A percentile compares a stretch with the other conserved stretches of the same genome.
phyloP scores from a whole-genome alignment of 2,329 filamentous ascomycete species.

The Colletotrichum cuscutae region DNA sequence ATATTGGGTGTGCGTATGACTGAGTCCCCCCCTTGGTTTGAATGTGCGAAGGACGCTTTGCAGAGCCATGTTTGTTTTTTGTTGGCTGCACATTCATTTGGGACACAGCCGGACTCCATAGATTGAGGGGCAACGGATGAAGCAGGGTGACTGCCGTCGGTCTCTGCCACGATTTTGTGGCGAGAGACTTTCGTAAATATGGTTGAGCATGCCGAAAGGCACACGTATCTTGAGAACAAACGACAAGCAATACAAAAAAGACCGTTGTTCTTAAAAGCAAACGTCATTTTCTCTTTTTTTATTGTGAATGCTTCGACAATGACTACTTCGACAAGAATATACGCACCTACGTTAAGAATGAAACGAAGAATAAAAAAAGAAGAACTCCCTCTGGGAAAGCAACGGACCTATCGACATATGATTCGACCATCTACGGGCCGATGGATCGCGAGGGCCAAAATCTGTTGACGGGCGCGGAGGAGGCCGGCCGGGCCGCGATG shows the following conservation, averaged over 20 bases:
- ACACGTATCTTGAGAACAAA: constrained; percentile 4
- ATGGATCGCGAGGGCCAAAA: not conserved
- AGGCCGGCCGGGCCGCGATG: constrained; percentile 2
- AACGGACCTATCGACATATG: not conserved
- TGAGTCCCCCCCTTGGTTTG: not conserved
- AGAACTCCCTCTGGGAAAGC: not conserved
- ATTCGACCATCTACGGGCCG: not conserved
- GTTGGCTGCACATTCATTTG: constrained; percentile 3
- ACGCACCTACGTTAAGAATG: constrained; percentile 9
- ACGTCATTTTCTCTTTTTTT: not conserved
- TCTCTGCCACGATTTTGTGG: constrained; percentile 49
- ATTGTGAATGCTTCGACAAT: not conserved
- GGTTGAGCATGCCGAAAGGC: not conserved
- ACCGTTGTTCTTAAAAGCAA: constrained; percentile 7
- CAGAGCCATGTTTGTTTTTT: constrained; percentile 9
- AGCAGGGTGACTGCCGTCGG: constrained; percentile 70
- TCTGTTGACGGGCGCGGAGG: not conserved
- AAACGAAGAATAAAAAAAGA: constrained; percentile 2
- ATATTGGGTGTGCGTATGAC: constrained; percentile 14
- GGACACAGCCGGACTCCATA: constrained; percentile 44
- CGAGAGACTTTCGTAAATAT: constrained; percentile 40
- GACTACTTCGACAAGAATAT: not conserved
- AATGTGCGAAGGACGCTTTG: constrained; percentile 13
- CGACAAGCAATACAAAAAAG: constrained; percentile 3
- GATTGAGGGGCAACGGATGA: constrained; percentile 70